These are phyloP conservation scores for Inga leiocalycina DNA, from an alignment of 306 rosid species.

Conservation along the genomic window DNA sequence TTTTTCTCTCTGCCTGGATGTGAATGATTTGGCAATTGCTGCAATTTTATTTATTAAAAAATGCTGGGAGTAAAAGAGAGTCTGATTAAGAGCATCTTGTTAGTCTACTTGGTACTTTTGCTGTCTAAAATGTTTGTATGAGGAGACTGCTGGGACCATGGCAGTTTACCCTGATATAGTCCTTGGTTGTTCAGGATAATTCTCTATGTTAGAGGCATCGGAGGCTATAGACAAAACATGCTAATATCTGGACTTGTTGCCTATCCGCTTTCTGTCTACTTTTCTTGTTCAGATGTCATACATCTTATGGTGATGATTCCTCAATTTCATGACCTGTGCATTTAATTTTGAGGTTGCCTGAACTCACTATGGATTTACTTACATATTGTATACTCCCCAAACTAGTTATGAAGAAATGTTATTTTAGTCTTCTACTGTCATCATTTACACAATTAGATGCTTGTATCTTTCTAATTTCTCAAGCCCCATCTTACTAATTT, in stretches of 20 bases:
- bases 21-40: no score
- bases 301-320: conserved; percentile 7
- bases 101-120: conserved; percentile 9
- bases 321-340: conserved; percentile 5
- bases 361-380: background rate
- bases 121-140: conserved; percentile 25
- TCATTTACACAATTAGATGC: background rate
- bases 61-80: no score
- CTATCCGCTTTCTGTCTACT: background rate
- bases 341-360: background rate
- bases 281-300: conserved; percentile 17
- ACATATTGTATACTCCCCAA: background rate
- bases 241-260: background rate
- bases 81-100: no score
- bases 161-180: background rate
- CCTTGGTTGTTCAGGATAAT: conserved; percentile 4
- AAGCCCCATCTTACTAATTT: conserved; percentile 27
- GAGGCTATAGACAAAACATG: background rate
- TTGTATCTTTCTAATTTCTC: conserved; percentile 5
- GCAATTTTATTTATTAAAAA: no score
- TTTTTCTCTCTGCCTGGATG: no score
- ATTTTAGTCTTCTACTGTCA: background rate
- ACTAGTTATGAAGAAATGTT: background rate
- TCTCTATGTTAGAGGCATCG: background rate
- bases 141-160: conserved; percentile 8